Evolutionary conservation across 2,329 filamentous ascomycete genomes (phyloP).

Genomic region (Aspergillus fischeri): DNA sequence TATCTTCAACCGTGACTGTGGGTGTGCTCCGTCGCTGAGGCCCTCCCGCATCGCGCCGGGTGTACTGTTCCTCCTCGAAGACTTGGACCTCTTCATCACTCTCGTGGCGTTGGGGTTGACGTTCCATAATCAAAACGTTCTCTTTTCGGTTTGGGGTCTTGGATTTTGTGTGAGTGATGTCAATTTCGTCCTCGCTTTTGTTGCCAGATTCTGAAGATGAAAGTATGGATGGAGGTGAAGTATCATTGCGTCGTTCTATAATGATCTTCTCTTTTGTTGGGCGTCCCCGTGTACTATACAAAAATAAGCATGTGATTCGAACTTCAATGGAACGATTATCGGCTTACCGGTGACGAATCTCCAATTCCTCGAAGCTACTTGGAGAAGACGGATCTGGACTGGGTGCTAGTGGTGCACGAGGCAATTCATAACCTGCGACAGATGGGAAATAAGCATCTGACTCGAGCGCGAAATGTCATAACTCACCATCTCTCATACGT

Average conservation of each 20-base stretch:
- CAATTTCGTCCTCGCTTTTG: conserved; percentile 18
- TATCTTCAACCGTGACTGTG: conserved; percentile 63
- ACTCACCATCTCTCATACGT: conserved; percentile 75
- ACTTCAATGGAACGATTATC: not conserved
- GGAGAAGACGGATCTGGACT: conserved; percentile 24
- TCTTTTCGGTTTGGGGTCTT: conserved; percentile 22
- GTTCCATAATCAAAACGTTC: conserved; percentile 20
- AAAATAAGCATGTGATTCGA: not conserved
- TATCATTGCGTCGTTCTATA: conserved; percentile 45
- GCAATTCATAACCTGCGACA: conserved; percentile 21
- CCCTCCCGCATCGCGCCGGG: conserved; percentile 65
- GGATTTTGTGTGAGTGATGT: conserved; percentile 26
- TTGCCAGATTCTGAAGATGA: conserved; percentile 17
- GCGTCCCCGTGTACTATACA: conserved; percentile 32
- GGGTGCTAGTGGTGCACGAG: conserved; percentile 24
- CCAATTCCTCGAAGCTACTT: conserved; percentile 50
- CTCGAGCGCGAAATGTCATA: conserved; percentile 5
- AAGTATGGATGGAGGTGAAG: conserved; percentile 37
- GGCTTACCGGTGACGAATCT: conserved; percentile 51
- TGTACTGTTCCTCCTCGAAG: conserved; percentile 57
- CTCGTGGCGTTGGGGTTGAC: conserved; percentile 6
- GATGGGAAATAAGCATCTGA: not conserved
- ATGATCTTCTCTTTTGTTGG: conserved; percentile 64
- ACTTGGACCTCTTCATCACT: conserved; percentile 43
- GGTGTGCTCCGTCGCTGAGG: conserved; percentile 61